Percentiles rank a stretch among this genome's conserved stretches.
Conservation (phyloP, 2,329 filamentous ascomycete genomes). For the Fusarium haematococcum region DNA sequence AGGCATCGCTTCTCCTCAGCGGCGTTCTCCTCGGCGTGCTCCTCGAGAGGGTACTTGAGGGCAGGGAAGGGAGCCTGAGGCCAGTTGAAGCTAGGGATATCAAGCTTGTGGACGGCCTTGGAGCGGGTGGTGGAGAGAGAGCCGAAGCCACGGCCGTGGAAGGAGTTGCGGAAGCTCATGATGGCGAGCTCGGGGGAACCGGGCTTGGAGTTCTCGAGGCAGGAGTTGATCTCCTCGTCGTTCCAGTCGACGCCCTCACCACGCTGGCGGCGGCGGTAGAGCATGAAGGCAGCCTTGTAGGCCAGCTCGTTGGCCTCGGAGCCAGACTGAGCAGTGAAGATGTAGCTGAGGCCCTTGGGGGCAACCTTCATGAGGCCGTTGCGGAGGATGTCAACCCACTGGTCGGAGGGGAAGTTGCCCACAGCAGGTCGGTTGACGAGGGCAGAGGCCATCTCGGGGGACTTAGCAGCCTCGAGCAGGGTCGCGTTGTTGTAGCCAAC, state of each 20-base stretch:
- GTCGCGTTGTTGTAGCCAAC: constrained; percentile 85
- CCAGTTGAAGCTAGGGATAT: constrained; percentile 91
- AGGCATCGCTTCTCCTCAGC: constrained; percentile 79
- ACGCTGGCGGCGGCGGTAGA: constrained; percentile 77
- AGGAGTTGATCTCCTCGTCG: constrained; percentile 72
- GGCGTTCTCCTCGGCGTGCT: constrained; percentile 76
- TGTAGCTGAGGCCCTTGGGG: constrained; percentile 80
- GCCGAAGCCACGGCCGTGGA: constrained; percentile 86
- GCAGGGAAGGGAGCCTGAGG: constrained; percentile 84
- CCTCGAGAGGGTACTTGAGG: constrained; percentile 81
- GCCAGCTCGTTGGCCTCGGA: constrained; percentile 88
- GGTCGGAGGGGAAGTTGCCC: constrained; percentile 82
- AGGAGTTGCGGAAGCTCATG: constrained; percentile 80
- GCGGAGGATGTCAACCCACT: constrained; percentile 79
- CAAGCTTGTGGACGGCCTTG: constrained; percentile 87
- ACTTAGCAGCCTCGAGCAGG: constrained; percentile 73
- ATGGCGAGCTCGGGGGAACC: constrained; percentile 82
- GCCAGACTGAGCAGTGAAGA: constrained; percentile 83
- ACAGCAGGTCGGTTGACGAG: constrained; percentile 84
- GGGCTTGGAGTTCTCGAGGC: constrained; percentile 79
- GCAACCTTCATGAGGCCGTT: constrained; percentile 79
- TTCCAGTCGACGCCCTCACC: constrained; percentile 78
- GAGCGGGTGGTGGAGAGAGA: constrained; percentile 82
- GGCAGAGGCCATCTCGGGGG: constrained; percentile 77
- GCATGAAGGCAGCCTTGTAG: constrained; percentile 91